phyloP scores from a whole-genome alignment of 140 eudicot genomes.

The Stevia rebaudiana region DNA sequence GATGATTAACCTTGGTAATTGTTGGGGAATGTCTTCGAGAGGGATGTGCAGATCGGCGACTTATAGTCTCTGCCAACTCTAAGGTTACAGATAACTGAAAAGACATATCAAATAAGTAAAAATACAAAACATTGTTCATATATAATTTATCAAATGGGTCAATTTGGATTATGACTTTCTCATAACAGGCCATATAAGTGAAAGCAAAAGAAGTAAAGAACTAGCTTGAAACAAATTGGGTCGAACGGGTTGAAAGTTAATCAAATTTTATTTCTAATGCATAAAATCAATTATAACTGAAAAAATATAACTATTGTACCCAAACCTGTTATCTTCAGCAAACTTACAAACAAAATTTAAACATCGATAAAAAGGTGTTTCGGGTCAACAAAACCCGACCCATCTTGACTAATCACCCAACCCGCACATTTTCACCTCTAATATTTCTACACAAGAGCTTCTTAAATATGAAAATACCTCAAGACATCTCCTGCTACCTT shows the following conservation, averaged over 20 bases:
- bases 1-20: slow-evolving; percentile 67
- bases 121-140: neutral
- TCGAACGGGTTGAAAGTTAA: neutral
- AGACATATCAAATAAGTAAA: slow-evolving; percentile 10
- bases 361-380: neutral
- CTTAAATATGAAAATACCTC: slow-evolving; percentile 50
- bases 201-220: neutral
- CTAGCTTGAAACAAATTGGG: neutral
- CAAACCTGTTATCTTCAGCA: too few species aligned
- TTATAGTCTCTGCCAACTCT: slow-evolving; percentile 88
- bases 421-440: neutral
- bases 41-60: slow-evolving; percentile 73
- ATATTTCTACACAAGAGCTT: neutral
- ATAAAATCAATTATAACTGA: neutral
- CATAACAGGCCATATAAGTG: neutral
- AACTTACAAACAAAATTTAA: too few species aligned
- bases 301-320: neutral
- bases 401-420: neutral
- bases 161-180: neutral
- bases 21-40: slow-evolving; percentile 93
- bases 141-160: neutral
- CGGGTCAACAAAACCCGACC: neutral
- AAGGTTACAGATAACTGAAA: slow-evolving; percentile 81
- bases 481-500: slow-evolving; percentile 89
- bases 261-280: neutral